A percentile compares a stretch with the other conserved stretches of the same genome.
phyloP scores from a whole-genome alignment of 2,329 filamentous ascomycete genomes.

The Emergomyces pasteurianus region DNA sequence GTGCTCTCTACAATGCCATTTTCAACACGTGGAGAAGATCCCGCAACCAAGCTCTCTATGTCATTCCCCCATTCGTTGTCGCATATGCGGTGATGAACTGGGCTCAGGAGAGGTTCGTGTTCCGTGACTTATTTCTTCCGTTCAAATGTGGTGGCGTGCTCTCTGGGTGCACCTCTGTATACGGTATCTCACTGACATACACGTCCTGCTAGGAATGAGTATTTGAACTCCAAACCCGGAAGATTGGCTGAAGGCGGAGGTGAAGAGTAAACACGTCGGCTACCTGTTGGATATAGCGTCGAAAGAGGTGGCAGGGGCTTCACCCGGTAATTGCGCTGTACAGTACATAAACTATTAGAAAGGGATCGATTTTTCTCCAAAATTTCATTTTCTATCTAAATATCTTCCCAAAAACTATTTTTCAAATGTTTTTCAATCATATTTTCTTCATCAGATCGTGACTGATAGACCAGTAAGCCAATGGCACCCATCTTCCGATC shows the following conservation, averaged over 20 bases:
- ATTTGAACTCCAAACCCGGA: constrained; percentile 40
- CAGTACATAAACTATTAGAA: constrained; percentile 26
- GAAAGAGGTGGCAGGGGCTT: not conserved
- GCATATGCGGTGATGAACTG: constrained; percentile 80
- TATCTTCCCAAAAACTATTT: not conserved
- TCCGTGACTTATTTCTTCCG: not conserved
- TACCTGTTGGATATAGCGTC: constrained; percentile 6
- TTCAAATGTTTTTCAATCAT: not conserved
- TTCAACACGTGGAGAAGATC: constrained; percentile 93
- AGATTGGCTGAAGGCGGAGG: constrained; percentile 23
- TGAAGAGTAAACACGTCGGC: constrained; percentile 18
- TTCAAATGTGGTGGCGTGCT: not conserved
- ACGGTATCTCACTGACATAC: constrained; percentile 2
- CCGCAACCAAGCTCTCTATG: constrained; percentile 77
- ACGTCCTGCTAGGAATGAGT: constrained; percentile 33
- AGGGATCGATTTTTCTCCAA: constrained; percentile 18
- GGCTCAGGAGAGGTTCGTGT: constrained; percentile 73
- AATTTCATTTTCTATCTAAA: not conserved
- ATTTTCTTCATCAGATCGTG: not conserved
- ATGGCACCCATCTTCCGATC: not conserved
- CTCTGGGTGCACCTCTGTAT: not conserved
- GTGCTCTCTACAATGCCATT: constrained; percentile 64
- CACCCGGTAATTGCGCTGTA: constrained; percentile 24
- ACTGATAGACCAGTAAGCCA: not conserved
- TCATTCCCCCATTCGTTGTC: constrained; percentile 63